phyloP scores from a whole-genome alignment of 2,329 filamentous ascomycete species.

The Berkeleyomyces rouxiae region DNA sequence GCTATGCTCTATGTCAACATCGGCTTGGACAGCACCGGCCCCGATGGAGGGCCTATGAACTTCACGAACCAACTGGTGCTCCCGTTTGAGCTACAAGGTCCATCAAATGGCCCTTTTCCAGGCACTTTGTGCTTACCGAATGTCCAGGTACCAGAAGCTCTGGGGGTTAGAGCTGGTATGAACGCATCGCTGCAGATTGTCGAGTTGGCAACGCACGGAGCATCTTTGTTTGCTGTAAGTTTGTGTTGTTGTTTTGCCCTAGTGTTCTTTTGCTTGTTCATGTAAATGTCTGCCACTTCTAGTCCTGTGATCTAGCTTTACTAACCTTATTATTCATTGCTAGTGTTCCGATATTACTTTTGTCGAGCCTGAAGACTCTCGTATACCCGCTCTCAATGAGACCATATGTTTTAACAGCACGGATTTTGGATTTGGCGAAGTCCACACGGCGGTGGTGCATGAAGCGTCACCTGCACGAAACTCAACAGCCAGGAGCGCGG shows the following conservation, averaged over 20 bases:
- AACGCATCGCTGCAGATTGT: constrained; percentile 68
- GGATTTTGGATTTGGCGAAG: constrained; percentile 47
- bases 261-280: neutral
- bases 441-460: constrained; percentile 31
- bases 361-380: constrained; percentile 31
- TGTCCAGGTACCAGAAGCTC: constrained; percentile 50
- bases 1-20: constrained; percentile 73
- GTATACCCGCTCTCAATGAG: constrained; percentile 26
- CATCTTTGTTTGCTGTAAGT: constrained; percentile 54
- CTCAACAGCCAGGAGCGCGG: neutral
- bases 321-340: neutral
- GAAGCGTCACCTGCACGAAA: constrained; percentile 9
- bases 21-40: constrained; percentile 48
- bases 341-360: constrained; percentile 84
- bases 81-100: constrained; percentile 59
- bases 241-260: neutral
- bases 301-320: neutral
- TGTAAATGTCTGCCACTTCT: neutral
- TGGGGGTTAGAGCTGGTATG: constrained; percentile 48
- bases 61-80: constrained; percentile 51
- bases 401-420: constrained; percentile 65
- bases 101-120: constrained; percentile 54
- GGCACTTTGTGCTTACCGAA: constrained; percentile 67
- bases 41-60: constrained; percentile 20
- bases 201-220: constrained; percentile 57